Conservation (phyloP, 495 filamentous ascomycete genomes). For the Penicillium arizonense region DNA sequence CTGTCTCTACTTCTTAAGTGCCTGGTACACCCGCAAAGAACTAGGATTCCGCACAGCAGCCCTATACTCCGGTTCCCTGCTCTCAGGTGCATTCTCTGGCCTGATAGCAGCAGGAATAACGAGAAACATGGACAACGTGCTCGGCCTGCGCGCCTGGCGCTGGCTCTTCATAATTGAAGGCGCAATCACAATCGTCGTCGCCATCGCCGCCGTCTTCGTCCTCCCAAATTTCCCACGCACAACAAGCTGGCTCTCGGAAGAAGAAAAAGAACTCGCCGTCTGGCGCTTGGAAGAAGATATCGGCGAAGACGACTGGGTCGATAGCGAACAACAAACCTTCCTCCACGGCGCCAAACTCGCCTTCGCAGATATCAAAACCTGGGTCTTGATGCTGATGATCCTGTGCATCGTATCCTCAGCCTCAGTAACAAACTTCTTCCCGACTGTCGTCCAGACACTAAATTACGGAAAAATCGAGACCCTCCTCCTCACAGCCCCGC, state of each 20-base stretch:
- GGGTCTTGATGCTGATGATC: constrained; percentile 61
- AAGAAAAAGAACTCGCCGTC: constrained; percentile 64
- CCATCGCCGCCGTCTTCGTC: constrained; percentile 54
- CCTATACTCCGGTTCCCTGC: constrained; percentile 49
- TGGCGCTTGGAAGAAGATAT: constrained; percentile 78
- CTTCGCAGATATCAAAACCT: constrained; percentile 69
- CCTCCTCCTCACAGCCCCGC: constrained; percentile 74
- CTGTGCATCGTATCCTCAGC: constrained; percentile 70
- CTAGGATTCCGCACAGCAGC: constrained; percentile 48
- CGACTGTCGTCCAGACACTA: constrained; percentile 75
- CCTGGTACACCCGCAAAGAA: constrained; percentile 54
- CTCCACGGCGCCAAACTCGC: constrained; percentile 69
- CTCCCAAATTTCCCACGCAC: constrained; percentile 81
- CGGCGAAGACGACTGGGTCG: constrained; percentile 72
- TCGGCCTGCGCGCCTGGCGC: constrained; percentile 51
- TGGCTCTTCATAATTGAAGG: constrained; percentile 69
- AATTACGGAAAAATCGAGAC: constrained; percentile 65
- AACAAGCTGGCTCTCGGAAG: constrained; percentile 67
- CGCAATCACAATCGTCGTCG: constrained; percentile 52
- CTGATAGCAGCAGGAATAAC: constrained; percentile 54
- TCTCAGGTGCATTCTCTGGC: constrained; percentile 66
- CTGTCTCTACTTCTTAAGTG: constrained; percentile 47
- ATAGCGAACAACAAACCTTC: constrained; percentile 61
- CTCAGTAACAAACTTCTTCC: constrained; percentile 88
- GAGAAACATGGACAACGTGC: constrained; percentile 36